Evolutionary conservation across 768 basidiomycete species (phyloP).

Genomic region (Fistulinella prunicolor): DNA sequence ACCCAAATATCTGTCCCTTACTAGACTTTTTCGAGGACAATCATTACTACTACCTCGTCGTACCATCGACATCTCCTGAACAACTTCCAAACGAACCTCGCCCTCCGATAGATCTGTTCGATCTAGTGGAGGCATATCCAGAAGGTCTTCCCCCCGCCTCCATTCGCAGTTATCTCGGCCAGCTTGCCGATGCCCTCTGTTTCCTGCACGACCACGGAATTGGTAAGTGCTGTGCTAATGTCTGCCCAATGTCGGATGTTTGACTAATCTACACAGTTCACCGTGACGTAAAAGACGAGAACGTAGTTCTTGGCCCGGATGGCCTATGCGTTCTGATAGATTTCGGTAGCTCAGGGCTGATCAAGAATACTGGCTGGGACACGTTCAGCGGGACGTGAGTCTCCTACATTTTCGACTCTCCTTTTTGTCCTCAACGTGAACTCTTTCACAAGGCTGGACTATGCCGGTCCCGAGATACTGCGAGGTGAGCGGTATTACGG

Average conservation of each 20-base stretch:
- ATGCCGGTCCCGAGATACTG: conserved; percentile 95
- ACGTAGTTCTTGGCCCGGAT: conserved; percentile 77
- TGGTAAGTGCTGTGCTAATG: conserved; percentile 45
- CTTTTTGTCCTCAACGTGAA: conserved; percentile 9
- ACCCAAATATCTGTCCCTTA: conserved; percentile 93
- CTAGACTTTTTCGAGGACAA: conserved; percentile 96
- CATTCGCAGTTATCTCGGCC: conserved; percentile 83
- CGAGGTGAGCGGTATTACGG: conserved; percentile 93
- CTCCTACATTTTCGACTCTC: background rate
- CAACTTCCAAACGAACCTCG: conserved; percentile 48
- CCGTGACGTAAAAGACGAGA: conserved; percentile 98
- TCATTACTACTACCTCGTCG: conserved; percentile 93
- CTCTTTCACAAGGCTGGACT: conserved; percentile 62
- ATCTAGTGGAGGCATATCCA: conserved; percentile 88
- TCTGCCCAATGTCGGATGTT: background rate
- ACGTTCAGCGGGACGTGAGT: conserved; percentile 92
- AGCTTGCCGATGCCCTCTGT: conserved; percentile 85
- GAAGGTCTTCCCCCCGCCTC: conserved; percentile 74
- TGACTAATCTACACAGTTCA: conserved; percentile 56
- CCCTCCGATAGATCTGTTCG: conserved; percentile 85
- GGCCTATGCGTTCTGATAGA: conserved; percentile 93
- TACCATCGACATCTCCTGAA: conserved; percentile 73
- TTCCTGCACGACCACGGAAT: conserved; percentile 93
- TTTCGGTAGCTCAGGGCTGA: conserved; percentile 89
- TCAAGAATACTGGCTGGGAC: conserved; percentile 84